A percentile compares a stretch with the other conserved stretches of the same genome.
Evolutionary conservation across 192 early-diverging fungal genomes (phyloP).

Genomic region (Endogone sp.): DNA sequence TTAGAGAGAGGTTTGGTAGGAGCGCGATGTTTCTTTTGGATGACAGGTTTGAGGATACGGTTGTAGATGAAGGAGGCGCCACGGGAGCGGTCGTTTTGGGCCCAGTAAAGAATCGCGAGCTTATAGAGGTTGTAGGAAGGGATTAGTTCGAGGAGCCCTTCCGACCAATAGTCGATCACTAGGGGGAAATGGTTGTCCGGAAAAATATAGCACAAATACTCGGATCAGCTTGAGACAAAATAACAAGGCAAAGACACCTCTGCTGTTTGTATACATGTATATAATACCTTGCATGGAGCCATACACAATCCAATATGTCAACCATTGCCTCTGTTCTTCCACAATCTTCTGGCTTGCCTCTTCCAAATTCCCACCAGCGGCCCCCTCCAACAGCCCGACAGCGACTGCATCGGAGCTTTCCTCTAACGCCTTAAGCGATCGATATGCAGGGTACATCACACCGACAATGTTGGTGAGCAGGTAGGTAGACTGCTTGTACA

Average conservation of each 20-base stretch:
- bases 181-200: neutral
- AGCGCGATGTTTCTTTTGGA: constrained; percentile 1
- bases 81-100: constrained; percentile 44
- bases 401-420: constrained; percentile 17
- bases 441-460: constrained; percentile 45
- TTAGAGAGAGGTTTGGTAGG: neutral
- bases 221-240: neutral
- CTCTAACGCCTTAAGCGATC: constrained; percentile 41
- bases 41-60: constrained; percentile 25
- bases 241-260: no score
- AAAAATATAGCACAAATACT: no score
- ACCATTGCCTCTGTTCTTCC: constrained; percentile 44
- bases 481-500: neutral
- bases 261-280: no score
- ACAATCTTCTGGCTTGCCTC: constrained; percentile 22
- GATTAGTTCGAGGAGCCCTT: constrained; percentile 28
- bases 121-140: constrained; percentile 51
- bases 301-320: constrained; percentile 58
- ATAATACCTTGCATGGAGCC: constrained; percentile 41
- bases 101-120: constrained; percentile 53
- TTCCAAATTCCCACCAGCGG: constrained; percentile 26
- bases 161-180: constrained; percentile 50
- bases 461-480: constrained; percentile 37
- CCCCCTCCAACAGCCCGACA: constrained; percentile 16
- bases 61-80: constrained; percentile 49